Evolutionary conservation across 148 eudicot species (phyloP).

Genomic region (Cornus suecica): DNA sequence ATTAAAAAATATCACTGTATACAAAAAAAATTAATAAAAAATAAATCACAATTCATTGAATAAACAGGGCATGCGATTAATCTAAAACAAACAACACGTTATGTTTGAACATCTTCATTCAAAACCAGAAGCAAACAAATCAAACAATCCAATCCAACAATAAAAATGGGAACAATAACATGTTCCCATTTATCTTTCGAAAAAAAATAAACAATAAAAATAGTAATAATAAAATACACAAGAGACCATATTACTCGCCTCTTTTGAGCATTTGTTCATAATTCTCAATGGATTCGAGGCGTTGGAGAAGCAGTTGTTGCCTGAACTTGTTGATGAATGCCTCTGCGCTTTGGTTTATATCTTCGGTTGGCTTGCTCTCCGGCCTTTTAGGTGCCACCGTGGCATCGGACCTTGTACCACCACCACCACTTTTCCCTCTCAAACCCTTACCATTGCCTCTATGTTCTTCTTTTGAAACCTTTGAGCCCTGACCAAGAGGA

Average conservation of each 20-base stretch:
- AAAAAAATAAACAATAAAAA: neutral
- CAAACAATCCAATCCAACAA: neutral
- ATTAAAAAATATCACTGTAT: no score
- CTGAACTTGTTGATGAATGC: constrained; percentile 71
- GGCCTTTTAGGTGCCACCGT: neutral
- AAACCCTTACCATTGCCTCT: neutral
- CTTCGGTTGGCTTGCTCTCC: constrained; percentile 36
- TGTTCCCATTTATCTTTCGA: neutral
- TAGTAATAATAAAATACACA: neutral
- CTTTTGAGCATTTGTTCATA: constrained; percentile 66
- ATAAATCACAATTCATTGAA: no score
- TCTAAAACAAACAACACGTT: no score
- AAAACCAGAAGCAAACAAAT: no score
- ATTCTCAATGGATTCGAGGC: constrained; percentile 75
- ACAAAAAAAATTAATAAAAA: no score
- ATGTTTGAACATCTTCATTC: no score
- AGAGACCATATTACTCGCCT: constrained; percentile 31
- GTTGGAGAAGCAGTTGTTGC: constrained; percentile 62
- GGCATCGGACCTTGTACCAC: neutral
- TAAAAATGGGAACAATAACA: neutral
- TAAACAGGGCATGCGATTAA: no score
- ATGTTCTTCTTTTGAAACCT: neutral
- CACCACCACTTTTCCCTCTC: constrained; percentile 4
- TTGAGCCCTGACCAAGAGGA: constrained; percentile 3
- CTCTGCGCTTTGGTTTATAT: constrained; percentile 71